Evolutionary conservation across 2,329 filamentous ascomycete genomes (phyloP).

Genomic region (Talaromyces albobiverticillius): DNA sequence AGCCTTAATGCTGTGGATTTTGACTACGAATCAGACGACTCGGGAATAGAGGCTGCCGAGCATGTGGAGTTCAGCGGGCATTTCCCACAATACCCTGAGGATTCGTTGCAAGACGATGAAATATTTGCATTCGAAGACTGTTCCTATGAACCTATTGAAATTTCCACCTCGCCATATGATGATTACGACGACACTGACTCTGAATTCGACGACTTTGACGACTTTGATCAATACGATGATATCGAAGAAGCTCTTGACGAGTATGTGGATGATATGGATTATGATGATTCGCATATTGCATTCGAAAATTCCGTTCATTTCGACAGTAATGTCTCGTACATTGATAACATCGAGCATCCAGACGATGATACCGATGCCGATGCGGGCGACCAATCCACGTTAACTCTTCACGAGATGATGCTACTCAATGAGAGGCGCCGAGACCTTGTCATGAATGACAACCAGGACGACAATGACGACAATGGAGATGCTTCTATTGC

Average conservation of each 20-base stretch:
- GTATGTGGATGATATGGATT: conserved; percentile 27
- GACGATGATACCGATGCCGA: conserved; percentile 26
- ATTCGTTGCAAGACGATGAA: conserved; percentile 12
- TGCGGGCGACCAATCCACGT: conserved; percentile 18
- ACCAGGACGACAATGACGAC: conserved; percentile 7
- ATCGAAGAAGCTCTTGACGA: conserved; percentile 24
- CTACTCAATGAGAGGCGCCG: conserved; percentile 25
- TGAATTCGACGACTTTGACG: conserved; percentile 9
- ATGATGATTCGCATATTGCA: conserved; percentile 36
- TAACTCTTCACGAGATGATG: conserved; percentile 43
- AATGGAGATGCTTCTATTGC: conserved; percentile 19
- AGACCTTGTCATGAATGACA: not conserved
- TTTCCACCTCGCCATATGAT: conserved; percentile 7
- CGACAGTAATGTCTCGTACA: conserved; percentile 32
- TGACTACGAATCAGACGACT: conserved; percentile 36
- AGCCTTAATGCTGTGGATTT: conserved; percentile 29
- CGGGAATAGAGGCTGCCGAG: conserved; percentile 25
- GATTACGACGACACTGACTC: conserved; percentile 7
- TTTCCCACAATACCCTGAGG: conserved; percentile 11
- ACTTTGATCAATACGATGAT: conserved; percentile 23
- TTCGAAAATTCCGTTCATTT: conserved; percentile 37
- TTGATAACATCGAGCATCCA: conserved; percentile 23
- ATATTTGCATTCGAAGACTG: conserved; percentile 12
- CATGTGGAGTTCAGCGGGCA: conserved; percentile 15
- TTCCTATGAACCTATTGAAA: conserved; percentile 15